These are phyloP conservation scores for Ustilago nuda DNA, from an alignment of 1,284 basidiomycete species.

Conservation along the genomic window DNA sequence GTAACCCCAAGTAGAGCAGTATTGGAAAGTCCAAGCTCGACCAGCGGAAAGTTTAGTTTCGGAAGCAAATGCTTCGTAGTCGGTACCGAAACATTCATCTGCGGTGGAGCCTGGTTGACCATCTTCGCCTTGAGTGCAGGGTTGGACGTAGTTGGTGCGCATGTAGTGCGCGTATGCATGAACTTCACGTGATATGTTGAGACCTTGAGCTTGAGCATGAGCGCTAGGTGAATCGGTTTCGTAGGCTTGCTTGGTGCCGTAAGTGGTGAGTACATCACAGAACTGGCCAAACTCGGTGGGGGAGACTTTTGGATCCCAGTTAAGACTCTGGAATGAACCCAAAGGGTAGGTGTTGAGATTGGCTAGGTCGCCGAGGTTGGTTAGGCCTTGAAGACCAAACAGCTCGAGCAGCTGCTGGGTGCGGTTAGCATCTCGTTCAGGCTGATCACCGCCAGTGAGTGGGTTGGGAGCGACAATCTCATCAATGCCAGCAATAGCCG, in stretches of 20 bases:
- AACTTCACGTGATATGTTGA: slow-evolving; percentile 36
- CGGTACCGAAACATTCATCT: slow-evolving; percentile 79
- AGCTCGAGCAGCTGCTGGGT: slow-evolving; percentile 46
- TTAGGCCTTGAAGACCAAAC: slow-evolving; percentile 53
- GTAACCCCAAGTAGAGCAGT: slow-evolving; percentile 93
- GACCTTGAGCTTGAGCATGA: slow-evolving; percentile 12
- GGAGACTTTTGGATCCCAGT: slow-evolving; percentile 57
- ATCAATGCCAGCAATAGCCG: slow-evolving; percentile 68
- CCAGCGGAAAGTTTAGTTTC: slow-evolving; percentile 77
- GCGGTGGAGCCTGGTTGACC: slow-evolving; percentile 18
- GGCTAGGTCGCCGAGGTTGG: slow-evolving; percentile 55
- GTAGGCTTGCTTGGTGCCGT: slow-evolving; percentile 32
- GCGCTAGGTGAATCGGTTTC: slow-evolving; percentile 10
- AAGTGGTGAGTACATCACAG: slow-evolving; percentile 44
- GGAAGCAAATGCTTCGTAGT: slow-evolving; percentile 76
- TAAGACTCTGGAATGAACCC: slow-evolving; percentile 61
- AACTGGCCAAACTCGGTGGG: slow-evolving; percentile 51
- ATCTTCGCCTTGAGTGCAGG: slow-evolving; percentile 44
- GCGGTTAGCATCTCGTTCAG: slow-evolving; percentile 37
- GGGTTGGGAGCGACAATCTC: slow-evolving; percentile 60
- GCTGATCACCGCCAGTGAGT: slow-evolving; percentile 47
- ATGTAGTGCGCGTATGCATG: slow-evolving; percentile 50
- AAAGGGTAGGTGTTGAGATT: slow-evolving; percentile 59
- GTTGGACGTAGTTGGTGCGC: slow-evolving; percentile 41
- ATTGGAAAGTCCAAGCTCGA: slow-evolving; percentile 84